phyloP scores from a whole-genome alignment of 2,329 filamentous ascomycete genomes.

The Phyllosticta citrichinensis region DNA sequence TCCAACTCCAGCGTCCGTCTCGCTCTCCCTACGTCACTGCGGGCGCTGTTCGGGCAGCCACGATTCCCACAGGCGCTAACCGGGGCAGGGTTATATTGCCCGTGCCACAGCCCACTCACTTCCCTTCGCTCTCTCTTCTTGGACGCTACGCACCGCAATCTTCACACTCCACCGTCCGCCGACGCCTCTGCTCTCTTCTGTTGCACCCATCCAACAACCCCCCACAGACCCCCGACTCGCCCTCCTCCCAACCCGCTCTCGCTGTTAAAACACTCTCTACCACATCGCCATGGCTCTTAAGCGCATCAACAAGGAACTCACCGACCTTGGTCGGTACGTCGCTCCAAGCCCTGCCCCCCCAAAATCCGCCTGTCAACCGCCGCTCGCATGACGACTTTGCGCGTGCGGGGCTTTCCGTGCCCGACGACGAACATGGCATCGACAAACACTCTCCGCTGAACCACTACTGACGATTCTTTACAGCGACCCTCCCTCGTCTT shows the following conservation, averaged over 20 bases:
- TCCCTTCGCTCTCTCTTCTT: constrained; percentile 3
- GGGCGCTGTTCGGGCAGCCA: constrained; percentile 10
- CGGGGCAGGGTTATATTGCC: constrained; percentile 8
- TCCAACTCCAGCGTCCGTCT: too few relatives aligned
- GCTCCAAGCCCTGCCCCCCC: constrained; percentile 13
- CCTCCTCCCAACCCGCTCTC: not conserved
- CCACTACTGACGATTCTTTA: constrained; percentile 24
- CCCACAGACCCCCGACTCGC: not conserved
- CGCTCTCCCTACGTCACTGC: constrained; percentile 11
- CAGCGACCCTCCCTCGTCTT: constrained; percentile 96
- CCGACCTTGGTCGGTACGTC: constrained; percentile 73
- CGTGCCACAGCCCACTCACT: constrained; percentile 11
- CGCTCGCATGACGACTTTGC: constrained; percentile 29
- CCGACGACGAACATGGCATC: not conserved
- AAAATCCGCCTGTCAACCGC: constrained; percentile 10
- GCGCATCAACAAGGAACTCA: constrained; percentile 91
- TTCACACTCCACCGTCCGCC: constrained; percentile 7
- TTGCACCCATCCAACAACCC: constrained; percentile 1
- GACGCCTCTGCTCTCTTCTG: not conserved
- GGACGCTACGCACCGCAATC: constrained; percentile 6
- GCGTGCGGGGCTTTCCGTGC: constrained; percentile 21
- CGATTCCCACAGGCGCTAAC: constrained; percentile 8
- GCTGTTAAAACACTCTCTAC: not conserved
- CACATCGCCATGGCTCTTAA: constrained; percentile 64
- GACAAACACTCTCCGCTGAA: constrained; percentile 4